Evolutionary conservation across 805 yeast species (phyloP), one percentile per base, ranked within the genome.

Genomic region (Candida vaughaniae): DNA sequence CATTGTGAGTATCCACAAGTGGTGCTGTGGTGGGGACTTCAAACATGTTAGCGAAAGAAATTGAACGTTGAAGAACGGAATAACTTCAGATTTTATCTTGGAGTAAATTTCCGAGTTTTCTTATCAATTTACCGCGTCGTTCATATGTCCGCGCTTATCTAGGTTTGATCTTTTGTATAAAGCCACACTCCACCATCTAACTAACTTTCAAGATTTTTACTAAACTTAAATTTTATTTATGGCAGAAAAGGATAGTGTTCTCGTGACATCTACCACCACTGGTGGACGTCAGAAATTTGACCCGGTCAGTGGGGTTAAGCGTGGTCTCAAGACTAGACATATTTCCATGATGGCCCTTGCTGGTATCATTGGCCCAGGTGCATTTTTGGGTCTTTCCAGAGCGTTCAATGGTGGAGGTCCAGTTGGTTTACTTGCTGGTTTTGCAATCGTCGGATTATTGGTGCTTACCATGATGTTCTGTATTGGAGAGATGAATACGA

Each of bases 311-410:
- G 45, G 45, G 20, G 78, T 77, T 41, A 75, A 78, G 48, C 64
- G 87, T 52, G 75, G 71, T 19, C 45, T 55, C 20, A 44, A 45
- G 22, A 39, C 48, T 14, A 41, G 60, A 25, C 52, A 51, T 25
- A 42, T 54, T 11, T 42, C 43, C n/a, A 51, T 54, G 47, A 36
- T 56, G 18, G 47, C 59, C 10, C 38, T 58, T 20, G 58, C 52
- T 9, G 56, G 58, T 20, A 51, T 53, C 3, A 58, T 69, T 45
- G 75, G 73, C 34, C 69, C 73, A 25, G 85, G 85, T 46, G 61
- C 79, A 17, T 79, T 76, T 51, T 62, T 79, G 19, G 77, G 80
- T 23, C 60, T 75, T 1, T 79, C 80, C 9, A 64, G 63, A 25
- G 66, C 79, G 8, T 59, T 78, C 33, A 59, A 63, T 17, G 55